Base-by-base conservation (phyloP, 192 early-diverging fungal species). In the Cetraspora pellucida region DNA sequence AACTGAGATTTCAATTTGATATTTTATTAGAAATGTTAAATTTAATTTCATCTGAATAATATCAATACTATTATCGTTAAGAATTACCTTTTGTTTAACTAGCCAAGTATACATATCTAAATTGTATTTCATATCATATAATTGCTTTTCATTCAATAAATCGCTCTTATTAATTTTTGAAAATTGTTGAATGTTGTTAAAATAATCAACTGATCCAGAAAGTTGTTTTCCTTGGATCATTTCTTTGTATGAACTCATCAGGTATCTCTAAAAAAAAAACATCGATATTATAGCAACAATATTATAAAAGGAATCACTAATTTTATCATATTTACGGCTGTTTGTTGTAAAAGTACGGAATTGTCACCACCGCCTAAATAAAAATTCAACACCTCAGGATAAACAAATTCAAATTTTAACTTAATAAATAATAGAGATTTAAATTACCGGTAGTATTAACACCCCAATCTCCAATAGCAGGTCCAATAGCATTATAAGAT, bases 401-500 rank as follows among this genome's bases (percentile, higher is more conserved):
- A 43, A 45, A 21, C 17, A 19, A n/a, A 3, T 43, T 19, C 30
- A 37, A 16, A 31, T 8, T 43, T 27, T 17, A 30, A 27, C 31
- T 7, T 17, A 37, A 11, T 10, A 21, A 2, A 28, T 60, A 28
- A 71, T 16, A 47, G 28, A 11, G 9, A 68, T 6, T 17, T 28
- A 46, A 46, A 7, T 55, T 57, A 49, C 81, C 84, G 31, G 90
- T 91, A 0, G 90, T 91, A 50, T 87, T 81, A 21, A 90, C 89
- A 49, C 89, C 89, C 79, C 82, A 91, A 50, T 89, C 89, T 16
- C 79, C 85, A 59, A 87, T 89, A 50, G 85, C 75, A n/a, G 77
- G 82, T 13, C 83, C 86, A 64, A 91, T 90, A 47, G 83, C 85
- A 78, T 91, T 91, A 82, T 91, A 91, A 31, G 85, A 47, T 45